Conservation (phyloP, 2,329 filamentous ascomycete genomes). For the Colletotrichum costaricense region DNA sequence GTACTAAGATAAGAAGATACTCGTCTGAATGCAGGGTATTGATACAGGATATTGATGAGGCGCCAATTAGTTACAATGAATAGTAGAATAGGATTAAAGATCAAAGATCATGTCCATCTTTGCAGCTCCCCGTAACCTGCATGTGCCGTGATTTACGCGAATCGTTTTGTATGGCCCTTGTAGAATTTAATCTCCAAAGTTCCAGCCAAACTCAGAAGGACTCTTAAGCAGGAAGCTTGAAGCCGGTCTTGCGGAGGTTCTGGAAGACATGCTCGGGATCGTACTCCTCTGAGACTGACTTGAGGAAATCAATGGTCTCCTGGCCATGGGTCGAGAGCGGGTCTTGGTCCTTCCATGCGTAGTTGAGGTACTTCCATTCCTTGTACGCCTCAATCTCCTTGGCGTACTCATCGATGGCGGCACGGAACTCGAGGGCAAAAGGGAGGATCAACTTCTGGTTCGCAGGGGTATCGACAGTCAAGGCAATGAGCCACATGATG, state of each 20-base stretch:
- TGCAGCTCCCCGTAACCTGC: not conserved
- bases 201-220: not conserved
- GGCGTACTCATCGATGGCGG: conserved; percentile 58
- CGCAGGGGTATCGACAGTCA: conserved; percentile 52
- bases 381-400: conserved; percentile 43
- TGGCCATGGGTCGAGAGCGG: conserved; percentile 51
- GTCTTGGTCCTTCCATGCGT: conserved; percentile 52
- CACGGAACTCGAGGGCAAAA: conserved; percentile 68
- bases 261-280: conserved; percentile 49
- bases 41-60: not conserved
- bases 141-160: not conserved
- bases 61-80: not conserved
- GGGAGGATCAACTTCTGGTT: conserved; percentile 46
- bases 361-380: conserved; percentile 57
- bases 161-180: not conserved
- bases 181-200: not conserved
- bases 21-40: not conserved
- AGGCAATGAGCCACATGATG: conserved; percentile 49
- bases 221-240: conserved; percentile 39
- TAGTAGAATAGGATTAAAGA: not conserved
- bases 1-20: not conserved
- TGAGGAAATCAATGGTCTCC: conserved; percentile 46
- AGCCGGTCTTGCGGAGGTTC: conserved; percentile 44
- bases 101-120: not conserved
- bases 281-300: conserved; percentile 43